Evolutionary conservation across 495 filamentous ascomycete genomes (phyloP), one percentile per base, ranked within the genome.

Genomic region (Astrothelium macrocarpum): DNA sequence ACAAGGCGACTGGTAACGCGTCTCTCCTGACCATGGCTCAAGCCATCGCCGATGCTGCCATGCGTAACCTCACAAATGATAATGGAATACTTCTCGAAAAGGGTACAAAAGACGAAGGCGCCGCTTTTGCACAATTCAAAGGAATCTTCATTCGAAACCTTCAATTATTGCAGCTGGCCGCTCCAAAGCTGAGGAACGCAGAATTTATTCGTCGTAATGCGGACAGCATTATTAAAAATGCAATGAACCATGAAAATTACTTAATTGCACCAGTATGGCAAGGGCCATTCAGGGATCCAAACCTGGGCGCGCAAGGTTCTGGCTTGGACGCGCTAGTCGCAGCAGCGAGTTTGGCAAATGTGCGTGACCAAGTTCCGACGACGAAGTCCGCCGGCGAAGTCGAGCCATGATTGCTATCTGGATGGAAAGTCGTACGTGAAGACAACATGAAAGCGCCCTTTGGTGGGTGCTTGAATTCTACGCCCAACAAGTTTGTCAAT

Each of bases 101-200:
- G 49, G 88, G 85, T 66, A 87, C 90, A 69, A 84, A 84, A 0
- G 70, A 81, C 63, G 87, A 85, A 49, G 85, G 82, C 32, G 77
- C 68, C 14, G 81, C 88, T 65, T 85, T 80, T 1, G 75, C 78
- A 12, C 86, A 90, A 72, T 93, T 93, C 81, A 93, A 91, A 75
- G 89, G 89, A 29, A 80, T 90, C 23, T 90, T 91, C 70, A 65
- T 90, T 68, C 81, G 89, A 7, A 90, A 90, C 66, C 74, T 91
- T 53, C 74, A 77, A 26, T 77, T 79, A 32, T 70, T 92, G 64
- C 79, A 89, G 4, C 64, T 70, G 20, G 82, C 73, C 0, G 77
- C 79, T 0, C 82, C 84, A 3, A 70, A 83, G 29, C 73, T 79
- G 9, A 68, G 65, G 20, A 86, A 83, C 64, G 73, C 75, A 62